Evolutionary conservation across 2,329 filamentous ascomycete genomes (phyloP), one percentile per base, ranked within the genome.

Genomic region (Fusarium tanahbumbuense): DNA sequence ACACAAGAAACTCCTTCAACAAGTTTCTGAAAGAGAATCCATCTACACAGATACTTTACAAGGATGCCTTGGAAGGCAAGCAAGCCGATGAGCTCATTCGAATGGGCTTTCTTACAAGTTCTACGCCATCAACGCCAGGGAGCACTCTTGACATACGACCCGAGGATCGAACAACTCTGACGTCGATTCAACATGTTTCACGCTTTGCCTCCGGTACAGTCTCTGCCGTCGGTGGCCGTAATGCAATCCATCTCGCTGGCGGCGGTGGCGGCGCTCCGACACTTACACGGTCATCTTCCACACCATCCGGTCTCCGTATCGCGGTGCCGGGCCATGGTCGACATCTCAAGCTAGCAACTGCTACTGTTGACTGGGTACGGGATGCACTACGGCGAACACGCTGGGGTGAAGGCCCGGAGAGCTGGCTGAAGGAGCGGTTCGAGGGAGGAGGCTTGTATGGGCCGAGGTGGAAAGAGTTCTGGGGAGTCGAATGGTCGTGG

Each of bases 401-500:
- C 57, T 89, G 86, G 78, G 85, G 86, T 46, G 91, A 93, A 79
- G 86, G 86, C 32, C 88, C 91, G 2, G 85, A 91, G 77, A 80
- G 82, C 41, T 80, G 88, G 70, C 81, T 94, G 41, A 83, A 83
- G 41, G 91, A 93, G 78, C 85, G 89, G 53, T 94, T 92, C 88
- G 89, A 93, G 68, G 91, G 91, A 15, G 90, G 89, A 6, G 78
- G 78, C 3, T 67, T 81, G 34, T 79, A 80, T 59, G 79, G 80
- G 3, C 65, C 75, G 52, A 71, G 80, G 76, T 94, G 92, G 92
- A 90, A 85, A 76, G 85, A 87, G 30, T 92, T 93, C 68, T 87
- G 88, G 74, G 92, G 92, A 0, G 78, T 93, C 64, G 81, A 85
- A 45, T 94, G 93, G 78, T 86, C 91, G 62, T 94, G 90, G 90